Evolutionary conservation across 805 yeast species (phyloP).

Genomic region (Zygosaccharomyces rouxii): DNA sequence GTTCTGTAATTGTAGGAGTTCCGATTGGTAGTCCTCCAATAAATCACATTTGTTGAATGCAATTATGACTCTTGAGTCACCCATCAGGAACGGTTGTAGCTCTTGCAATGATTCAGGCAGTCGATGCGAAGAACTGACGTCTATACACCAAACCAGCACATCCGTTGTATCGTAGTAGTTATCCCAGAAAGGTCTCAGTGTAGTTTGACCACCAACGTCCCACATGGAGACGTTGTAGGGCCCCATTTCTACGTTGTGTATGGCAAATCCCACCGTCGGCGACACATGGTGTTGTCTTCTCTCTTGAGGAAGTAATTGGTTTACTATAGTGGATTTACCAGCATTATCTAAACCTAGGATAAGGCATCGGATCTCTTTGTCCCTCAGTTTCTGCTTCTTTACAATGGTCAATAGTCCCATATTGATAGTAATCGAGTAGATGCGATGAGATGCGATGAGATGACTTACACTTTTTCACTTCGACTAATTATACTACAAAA

Average conservation of each 20-base stretch:
- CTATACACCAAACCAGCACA: slow-evolving; percentile 81
- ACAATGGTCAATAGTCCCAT: slow-evolving; percentile 85
- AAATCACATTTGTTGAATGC: slow-evolving; percentile 74
- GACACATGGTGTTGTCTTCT: slow-evolving; percentile 51
- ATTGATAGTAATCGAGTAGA: neutral
- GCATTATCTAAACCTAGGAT: slow-evolving; percentile 85
- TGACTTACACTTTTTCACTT: neutral
- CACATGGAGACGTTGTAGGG: slow-evolving; percentile 49
- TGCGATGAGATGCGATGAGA: neutral
- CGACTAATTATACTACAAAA: neutral
- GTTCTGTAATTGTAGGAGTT: slow-evolving; percentile 1
- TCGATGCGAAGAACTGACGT: slow-evolving; percentile 54
- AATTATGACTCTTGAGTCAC: slow-evolving; percentile 60
- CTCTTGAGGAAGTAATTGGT: slow-evolving; percentile 41
- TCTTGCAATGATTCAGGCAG: slow-evolving; percentile 62
- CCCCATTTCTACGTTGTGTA: slow-evolving; percentile 44
- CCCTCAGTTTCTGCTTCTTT: slow-evolving; percentile 76
- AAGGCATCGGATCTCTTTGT: slow-evolving; percentile 67
- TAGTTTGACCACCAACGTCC: slow-evolving; percentile 91
- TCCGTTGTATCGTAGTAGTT: slow-evolving; percentile 85
- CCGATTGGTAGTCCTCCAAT: slow-evolving; percentile 19
- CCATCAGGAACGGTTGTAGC: slow-evolving; percentile 50
- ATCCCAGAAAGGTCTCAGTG: slow-evolving; percentile 86
- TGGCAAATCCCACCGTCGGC: slow-evolving; percentile 90
- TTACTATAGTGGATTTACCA: slow-evolving; percentile 84